phyloP scores from a whole-genome alignment of 306 rosid species.

The Prunus mume region DNA sequence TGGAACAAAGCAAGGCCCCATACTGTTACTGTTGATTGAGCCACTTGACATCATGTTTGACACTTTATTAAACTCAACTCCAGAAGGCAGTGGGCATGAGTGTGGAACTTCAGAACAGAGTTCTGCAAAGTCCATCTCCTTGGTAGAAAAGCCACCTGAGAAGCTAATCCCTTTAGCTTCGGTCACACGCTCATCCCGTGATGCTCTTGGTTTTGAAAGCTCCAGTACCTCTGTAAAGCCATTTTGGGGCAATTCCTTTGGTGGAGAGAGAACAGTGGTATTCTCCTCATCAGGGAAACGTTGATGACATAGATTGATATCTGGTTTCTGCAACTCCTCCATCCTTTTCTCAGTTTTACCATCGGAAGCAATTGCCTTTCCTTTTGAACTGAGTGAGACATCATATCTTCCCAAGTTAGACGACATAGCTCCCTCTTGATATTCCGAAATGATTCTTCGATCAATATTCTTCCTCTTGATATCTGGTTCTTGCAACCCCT shows the following conservation, averaged over 20 bases:
- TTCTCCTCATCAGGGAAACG: conserved; percentile 29
- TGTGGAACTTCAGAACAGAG: conserved; percentile 45
- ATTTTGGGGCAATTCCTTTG: conserved; percentile 36
- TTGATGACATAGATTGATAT: conserved; percentile 30
- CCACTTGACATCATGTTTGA: conserved; percentile 25
- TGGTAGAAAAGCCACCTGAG: conserved; percentile 48
- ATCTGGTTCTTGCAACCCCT: conserved; percentile 31
- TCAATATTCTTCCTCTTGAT: conserved; percentile 44
- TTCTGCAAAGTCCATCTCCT: conserved; percentile 36
- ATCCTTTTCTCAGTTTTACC: conserved; percentile 36
- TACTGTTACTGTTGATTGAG: conserved; percentile 23
- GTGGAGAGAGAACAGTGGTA: conserved; percentile 48
- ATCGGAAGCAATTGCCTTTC: conserved; percentile 26
- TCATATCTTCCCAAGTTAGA: conserved; percentile 33
- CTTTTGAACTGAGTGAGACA: conserved; percentile 31
- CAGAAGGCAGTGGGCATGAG: conserved; percentile 41
- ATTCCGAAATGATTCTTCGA: conserved; percentile 26
- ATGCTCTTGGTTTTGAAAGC: conserved; percentile 33
- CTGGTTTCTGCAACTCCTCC: conserved; percentile 28
- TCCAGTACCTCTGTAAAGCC: conserved; percentile 32
- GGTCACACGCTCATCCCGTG: conserved; percentile 32
- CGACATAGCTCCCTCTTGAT: conserved; percentile 18
- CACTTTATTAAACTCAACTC: conserved; percentile 25
- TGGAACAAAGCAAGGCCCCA: conserved; percentile 34
- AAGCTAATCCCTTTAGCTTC: conserved; percentile 44